Evolutionary conservation across 176 grass and related monocot genomes (phyloP).

Genomic region (Oryza brachyantha): DNA sequence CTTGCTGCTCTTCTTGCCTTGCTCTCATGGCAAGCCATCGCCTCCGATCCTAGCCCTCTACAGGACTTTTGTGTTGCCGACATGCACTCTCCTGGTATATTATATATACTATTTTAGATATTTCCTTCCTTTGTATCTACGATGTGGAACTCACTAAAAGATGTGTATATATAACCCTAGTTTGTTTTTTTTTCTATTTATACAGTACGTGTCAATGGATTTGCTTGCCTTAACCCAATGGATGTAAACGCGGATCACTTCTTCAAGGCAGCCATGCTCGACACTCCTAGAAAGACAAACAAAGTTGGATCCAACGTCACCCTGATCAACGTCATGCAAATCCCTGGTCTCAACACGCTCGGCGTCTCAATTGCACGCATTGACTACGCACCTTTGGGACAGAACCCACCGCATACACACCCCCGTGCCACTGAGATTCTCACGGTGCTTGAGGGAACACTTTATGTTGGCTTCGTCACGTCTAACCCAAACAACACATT

Average conservation of each 20-base stretch:
- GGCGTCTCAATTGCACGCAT: background rate
- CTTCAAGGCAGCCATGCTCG: background rate
- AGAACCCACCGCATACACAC: constrained; percentile 26
- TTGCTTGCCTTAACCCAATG: constrained; percentile 3
- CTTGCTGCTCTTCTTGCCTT: no score
- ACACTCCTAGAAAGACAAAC: background rate
- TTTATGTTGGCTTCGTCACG: constrained; percentile 26
- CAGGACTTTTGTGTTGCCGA: no score
- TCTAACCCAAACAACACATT: constrained; percentile 7
- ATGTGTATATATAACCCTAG: no score
- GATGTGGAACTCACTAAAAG: no score
- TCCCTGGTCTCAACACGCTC: background rate
- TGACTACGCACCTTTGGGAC: background rate
- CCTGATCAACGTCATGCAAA: background rate
- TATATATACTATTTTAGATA: no score
- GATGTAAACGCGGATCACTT: background rate
- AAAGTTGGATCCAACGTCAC: background rate
- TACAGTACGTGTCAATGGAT: background rate
- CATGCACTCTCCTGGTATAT: no score
- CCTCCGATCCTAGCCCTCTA: no score
- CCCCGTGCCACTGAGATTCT: constrained; percentile 19
- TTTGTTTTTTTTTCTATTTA: background rate
- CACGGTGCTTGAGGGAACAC: constrained; percentile 2
- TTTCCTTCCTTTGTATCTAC: no score
- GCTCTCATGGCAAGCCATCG: no score